Conservation (phyloP, 306 rosid species). For the Fragaria ananassa region DNA sequence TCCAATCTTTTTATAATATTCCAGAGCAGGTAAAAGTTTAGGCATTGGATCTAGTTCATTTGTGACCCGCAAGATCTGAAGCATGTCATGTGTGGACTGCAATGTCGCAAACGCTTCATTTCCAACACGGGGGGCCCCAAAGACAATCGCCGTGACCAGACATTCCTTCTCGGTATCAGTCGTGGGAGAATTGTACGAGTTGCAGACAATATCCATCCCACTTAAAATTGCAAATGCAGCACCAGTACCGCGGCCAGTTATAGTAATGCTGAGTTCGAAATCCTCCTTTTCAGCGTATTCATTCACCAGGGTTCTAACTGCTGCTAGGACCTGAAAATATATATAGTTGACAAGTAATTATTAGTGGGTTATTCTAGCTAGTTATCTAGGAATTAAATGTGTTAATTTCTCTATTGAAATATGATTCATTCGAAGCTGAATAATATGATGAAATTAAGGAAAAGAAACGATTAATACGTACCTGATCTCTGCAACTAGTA, state of each 20-base stretch:
- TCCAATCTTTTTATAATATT: neutral
- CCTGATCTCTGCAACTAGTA: conserved; percentile 3
- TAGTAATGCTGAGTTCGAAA: neutral
- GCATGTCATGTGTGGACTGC: too few species aligned
- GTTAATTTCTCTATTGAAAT: too few species aligned
- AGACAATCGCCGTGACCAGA: conserved; percentile 1
- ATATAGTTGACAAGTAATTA: too few species aligned
- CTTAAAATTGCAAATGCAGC: neutral
- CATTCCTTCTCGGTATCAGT: neutral
- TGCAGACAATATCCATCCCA: neutral
- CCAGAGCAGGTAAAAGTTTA: too few species aligned
- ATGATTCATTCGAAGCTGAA: too few species aligned
- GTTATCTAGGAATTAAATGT: too few species aligned
- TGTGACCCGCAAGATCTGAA: neutral
- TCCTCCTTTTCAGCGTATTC: neutral
- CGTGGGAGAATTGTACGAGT: neutral
- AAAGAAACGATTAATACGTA: neutral
- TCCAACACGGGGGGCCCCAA: conserved; percentile 5
- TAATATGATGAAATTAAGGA: too few species aligned
- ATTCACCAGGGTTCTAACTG: neutral
- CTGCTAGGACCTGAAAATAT: neutral
- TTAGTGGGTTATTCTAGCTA: neutral
- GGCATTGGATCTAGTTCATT: neutral
- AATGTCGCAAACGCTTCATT: neutral
- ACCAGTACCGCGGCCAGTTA: neutral